Conservation (phyloP, 2,329 filamentous ascomycete genomes). For the Trematosphaeria pertusa region DNA sequence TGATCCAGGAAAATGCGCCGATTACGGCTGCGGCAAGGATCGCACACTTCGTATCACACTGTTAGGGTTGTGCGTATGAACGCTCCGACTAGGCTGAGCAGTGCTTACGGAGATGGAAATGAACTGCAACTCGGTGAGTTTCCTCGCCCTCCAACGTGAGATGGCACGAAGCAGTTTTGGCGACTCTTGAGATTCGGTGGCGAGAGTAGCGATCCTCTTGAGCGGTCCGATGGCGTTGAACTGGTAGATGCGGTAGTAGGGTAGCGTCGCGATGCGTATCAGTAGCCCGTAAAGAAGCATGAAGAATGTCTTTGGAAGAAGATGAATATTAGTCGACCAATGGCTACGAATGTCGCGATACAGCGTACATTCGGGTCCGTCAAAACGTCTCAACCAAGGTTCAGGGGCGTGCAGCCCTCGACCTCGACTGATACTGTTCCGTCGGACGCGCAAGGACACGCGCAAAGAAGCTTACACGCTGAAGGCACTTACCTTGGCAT, state of each 20-base stretch:
- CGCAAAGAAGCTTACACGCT: too few relatives aligned
- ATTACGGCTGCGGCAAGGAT: conserved; percentile 21
- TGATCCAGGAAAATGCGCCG: conserved; percentile 21
- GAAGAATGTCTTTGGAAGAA: too few relatives aligned
- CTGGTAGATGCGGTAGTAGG: conserved; percentile 21
- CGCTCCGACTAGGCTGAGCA: neutral
- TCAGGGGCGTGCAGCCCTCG: too few relatives aligned
- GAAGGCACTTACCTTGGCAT: too few relatives aligned
- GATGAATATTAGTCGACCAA: too few relatives aligned
- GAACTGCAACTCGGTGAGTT: conserved; percentile 19
- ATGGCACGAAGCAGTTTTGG: conserved; percentile 2
- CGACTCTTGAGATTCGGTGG: conserved; percentile 3
- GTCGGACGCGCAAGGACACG: too few relatives aligned
- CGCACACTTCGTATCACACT: conserved; percentile 10
- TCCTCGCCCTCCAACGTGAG: conserved; percentile 14
- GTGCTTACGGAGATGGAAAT: conserved; percentile 19
- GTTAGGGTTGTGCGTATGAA: neutral
- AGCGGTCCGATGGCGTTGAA: conserved; percentile 19
- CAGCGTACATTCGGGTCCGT: too few relatives aligned
- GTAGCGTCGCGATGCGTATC: conserved; percentile 8
- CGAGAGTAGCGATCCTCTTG: conserved; percentile 10
- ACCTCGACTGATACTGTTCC: too few relatives aligned
- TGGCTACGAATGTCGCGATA: too few relatives aligned
- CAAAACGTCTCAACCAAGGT: too few relatives aligned
- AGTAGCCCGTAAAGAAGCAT: too few relatives aligned